Evolutionary conservation across 768 basidiomycete species (phyloP).

Genomic region (Coprinopsis cinerea): DNA sequence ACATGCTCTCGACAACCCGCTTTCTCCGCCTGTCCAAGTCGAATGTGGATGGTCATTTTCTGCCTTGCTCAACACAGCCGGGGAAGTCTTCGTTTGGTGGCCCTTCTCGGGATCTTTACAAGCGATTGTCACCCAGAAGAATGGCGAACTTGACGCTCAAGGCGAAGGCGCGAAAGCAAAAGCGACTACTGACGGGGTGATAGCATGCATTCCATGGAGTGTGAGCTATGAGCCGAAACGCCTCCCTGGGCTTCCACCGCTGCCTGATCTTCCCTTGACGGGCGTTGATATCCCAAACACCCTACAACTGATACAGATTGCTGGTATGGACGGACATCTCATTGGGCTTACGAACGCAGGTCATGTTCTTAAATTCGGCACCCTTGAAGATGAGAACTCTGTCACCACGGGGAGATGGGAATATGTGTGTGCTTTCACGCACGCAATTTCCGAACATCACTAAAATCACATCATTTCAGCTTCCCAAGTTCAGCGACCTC

Average conservation of each 20-base stretch:
- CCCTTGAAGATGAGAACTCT: constrained; percentile 36
- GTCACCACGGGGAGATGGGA: constrained; percentile 47
- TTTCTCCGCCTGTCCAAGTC: constrained; percentile 46
- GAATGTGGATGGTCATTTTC: constrained; percentile 82
- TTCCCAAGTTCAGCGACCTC: constrained; percentile 68
- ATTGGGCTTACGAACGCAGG: constrained; percentile 79
- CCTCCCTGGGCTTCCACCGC: constrained; percentile 53
- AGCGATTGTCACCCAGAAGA: constrained; percentile 29
- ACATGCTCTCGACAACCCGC: constrained; percentile 39
- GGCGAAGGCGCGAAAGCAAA: constrained; percentile 27
- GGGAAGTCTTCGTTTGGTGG: constrained; percentile 75
- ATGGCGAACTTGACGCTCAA: constrained; percentile 40
- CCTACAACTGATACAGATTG: constrained; percentile 68
- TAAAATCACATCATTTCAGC: constrained; percentile 32
- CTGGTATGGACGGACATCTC: constrained; percentile 65
- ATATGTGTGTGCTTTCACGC: constrained; percentile 49
- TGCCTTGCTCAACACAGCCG: constrained; percentile 64
- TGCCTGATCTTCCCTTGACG: constrained; percentile 44
- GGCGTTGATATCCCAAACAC: constrained; percentile 20
- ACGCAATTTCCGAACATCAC: background rate
- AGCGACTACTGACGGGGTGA: constrained; percentile 31
- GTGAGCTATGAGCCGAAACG: constrained; percentile 46
- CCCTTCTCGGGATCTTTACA: constrained; percentile 45
- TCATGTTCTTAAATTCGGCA: constrained; percentile 63
- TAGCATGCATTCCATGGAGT: constrained; percentile 61